Evolutionary conservation across 2,329 filamentous ascomycete species (phyloP), one percentile per base, ranked within the genome.

Genomic region (Penicillium brasilianum): DNA sequence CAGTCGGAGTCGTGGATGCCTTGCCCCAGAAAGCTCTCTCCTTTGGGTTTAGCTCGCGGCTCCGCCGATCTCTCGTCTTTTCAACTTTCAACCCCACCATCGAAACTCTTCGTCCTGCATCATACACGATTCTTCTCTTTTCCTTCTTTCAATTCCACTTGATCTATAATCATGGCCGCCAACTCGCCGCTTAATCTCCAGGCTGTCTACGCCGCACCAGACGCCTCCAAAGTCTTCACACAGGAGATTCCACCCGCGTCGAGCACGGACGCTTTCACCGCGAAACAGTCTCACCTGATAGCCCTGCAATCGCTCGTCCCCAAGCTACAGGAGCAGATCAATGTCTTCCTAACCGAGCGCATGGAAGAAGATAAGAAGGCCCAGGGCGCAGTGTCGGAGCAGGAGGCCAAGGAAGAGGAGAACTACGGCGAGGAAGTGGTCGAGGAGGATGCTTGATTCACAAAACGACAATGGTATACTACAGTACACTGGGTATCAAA

Each of bases 391-490:
- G 59, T 75, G 25, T 77, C 74, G n/a, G 74, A 75, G 22, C 72
- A 76, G 55, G 76, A 78, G 61, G 72, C 74, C 51, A 77, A 78
- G 56, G 80, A 82, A 57, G 81, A 82, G 62, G 84, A 85, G 64
- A 85, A 93, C 72, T 96, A 97, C 73, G 93, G 92, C 51, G 93
- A 96, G 76, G 92, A 96, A 75, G 85, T 88, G 25, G 80, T 85
- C 13, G 87, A 89, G 53, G 88, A 90, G 44, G 89, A 90, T 58
- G 85, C 85, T 55, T 74, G 71, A 63, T 55, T 44, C 53, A 57
- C 59, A 66, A 51, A 50, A 60, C 36, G 64, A 67, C 58, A 66
- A 61, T 66, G 63, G 67, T 65, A 63, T 68, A 72, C 71, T 70
- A 64, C 69, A 72, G 71, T 70, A 64, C 69, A 66, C 65, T 69